These are phyloP conservation scores for Alliaria petiolata DNA, from an alignment of 345 rosid species.

Conservation along the genomic window DNA sequence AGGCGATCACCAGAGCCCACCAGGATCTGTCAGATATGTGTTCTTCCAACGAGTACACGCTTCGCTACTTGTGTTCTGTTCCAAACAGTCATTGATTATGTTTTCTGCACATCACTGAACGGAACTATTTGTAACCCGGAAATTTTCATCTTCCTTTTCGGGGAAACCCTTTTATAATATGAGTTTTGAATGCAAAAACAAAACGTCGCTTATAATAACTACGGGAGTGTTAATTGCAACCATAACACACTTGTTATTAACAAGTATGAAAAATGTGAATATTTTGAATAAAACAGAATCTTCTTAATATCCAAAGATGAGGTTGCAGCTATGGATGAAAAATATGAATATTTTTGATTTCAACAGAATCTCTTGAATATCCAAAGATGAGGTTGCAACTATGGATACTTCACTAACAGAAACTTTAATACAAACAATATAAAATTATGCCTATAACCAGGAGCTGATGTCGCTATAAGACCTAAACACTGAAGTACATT, in stretches of 20 bases:
- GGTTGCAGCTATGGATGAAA: neutral
- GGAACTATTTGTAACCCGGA: neutral
- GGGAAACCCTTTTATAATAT: neutral
- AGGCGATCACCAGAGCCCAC: conserved; percentile 77
- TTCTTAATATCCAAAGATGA: neutral
- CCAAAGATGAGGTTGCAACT: neutral
- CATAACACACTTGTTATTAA: neutral
- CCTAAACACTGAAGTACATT: conserved; percentile 18
- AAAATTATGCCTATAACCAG: conserved; percentile 15
- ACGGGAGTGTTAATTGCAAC: neutral
- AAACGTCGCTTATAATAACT: neutral
- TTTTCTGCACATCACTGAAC: neutral
- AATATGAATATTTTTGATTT: conserved; percentile 4
- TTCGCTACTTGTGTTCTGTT: conserved; percentile 71
- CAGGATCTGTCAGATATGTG: conserved; percentile 92
- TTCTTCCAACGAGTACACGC: conserved; percentile 84
- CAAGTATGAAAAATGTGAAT: neutral
- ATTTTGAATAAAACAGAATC: neutral
- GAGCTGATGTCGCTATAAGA: conserved; percentile 12
- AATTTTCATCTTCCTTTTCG: conserved; percentile 7
- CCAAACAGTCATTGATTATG: conserved; percentile 24
- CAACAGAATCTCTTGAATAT: neutral
- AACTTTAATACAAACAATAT: conserved; percentile 11
- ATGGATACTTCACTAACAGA: conserved; percentile 20
- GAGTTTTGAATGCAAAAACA: neutral